Evolutionary conservation across 1,284 basidiomycete genomes (phyloP).

Genomic region (Mycena sp.): DNA sequence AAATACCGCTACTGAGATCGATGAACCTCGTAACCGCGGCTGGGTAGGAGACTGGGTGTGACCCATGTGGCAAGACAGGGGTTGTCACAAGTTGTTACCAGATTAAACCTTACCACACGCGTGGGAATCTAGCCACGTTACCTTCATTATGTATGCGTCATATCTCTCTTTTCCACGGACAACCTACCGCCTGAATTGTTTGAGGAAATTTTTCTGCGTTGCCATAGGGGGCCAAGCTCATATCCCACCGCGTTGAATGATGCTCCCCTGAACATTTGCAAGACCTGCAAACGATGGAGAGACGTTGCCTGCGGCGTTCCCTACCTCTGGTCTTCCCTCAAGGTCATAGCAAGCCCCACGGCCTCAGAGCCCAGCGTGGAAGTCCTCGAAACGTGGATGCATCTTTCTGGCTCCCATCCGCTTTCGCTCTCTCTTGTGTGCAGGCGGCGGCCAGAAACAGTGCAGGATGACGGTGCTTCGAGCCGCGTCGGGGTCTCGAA

Average conservation of each 20-base stretch:
- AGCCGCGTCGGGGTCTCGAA: constrained; percentile 4
- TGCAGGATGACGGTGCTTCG: background rate
- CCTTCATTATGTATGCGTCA: no score
- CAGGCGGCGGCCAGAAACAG: background rate
- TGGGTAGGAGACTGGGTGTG: no score
- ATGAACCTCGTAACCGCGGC: no score
- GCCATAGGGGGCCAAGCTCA: background rate
- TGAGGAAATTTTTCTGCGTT: constrained; percentile 17
- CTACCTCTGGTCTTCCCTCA: constrained; percentile 17
- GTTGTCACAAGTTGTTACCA: no score
- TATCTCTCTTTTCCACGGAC: background rate
- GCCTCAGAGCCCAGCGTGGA: constrained; percentile 9
- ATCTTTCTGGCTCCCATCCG: constrained; percentile 9
- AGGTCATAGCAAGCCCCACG: constrained; percentile 10
- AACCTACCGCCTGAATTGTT: constrained; percentile 16
- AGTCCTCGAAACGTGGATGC: constrained; percentile 14
- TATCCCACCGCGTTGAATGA: background rate
- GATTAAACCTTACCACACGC: no score
- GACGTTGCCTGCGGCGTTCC: constrained; percentile 15
- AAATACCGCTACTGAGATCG: no score
- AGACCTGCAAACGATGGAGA: constrained; percentile 20
- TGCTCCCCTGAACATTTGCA: constrained; percentile 12
- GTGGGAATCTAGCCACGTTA: no score
- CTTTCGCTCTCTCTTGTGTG: constrained; percentile 13
- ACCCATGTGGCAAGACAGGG: no score